These are phyloP conservation scores for Quercus lobata DNA, from an alignment of 331 rosid species.

Conservation along the genomic window DNA sequence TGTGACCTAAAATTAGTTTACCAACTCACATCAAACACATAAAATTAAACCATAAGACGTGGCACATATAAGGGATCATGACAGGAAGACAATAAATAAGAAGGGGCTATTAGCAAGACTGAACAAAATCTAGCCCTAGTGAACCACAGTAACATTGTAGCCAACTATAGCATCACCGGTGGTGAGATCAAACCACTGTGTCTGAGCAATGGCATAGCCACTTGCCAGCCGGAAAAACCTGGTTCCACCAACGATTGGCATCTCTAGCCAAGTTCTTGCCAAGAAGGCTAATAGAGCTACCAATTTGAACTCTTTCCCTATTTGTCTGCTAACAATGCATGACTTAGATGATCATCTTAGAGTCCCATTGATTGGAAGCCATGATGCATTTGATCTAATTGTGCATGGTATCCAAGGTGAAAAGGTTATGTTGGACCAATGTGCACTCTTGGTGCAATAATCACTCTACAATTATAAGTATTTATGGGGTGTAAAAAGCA, in stretches of 20 bases:
- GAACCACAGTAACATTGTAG: slow-evolving; percentile 60
- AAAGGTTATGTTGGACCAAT: too few species aligned
- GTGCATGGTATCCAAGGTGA: too few species aligned
- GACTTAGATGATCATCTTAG: too few species aligned
- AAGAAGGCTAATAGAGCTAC: slow-evolving; percentile 48
- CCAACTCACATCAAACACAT: too few species aligned
- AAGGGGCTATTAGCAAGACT: not conserved
- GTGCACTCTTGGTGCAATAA: fast-evolving
- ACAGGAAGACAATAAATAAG: not conserved
- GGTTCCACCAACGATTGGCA: slow-evolving; percentile 64
- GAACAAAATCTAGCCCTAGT: slow-evolving; percentile 6
- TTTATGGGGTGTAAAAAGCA: fast-evolving
- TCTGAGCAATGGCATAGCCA: slow-evolving; percentile 52
- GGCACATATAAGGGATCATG: not conserved
- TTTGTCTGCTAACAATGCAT: too few species aligned
- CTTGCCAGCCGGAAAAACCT: slow-evolving; percentile 58
- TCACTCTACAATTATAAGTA: too few species aligned
- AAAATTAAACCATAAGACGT: too few species aligned
- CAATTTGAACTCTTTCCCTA: not conserved
- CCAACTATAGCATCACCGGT: slow-evolving; percentile 64
- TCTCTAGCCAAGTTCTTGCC: slow-evolving; percentile 55
- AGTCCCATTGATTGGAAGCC: too few species aligned
- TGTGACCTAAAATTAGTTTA: too few species aligned
- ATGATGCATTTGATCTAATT: too few species aligned
- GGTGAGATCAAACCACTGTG: slow-evolving; percentile 29